These are phyloP conservation scores for Withania somnifera DNA, from an alignment of 305 asterid genomes.

Conservation along the genomic window DNA sequence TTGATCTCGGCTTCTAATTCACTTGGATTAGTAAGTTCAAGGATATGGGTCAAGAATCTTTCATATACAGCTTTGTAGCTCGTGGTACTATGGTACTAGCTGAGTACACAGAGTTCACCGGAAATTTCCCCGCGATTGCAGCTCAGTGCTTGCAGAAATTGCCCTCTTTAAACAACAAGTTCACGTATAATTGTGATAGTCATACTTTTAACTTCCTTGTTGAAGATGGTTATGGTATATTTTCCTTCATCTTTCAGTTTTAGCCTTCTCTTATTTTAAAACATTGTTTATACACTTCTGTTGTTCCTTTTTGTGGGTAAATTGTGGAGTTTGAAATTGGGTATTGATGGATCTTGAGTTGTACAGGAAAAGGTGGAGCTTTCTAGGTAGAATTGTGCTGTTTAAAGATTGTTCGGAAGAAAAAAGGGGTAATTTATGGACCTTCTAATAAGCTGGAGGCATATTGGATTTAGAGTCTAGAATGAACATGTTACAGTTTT, in stretches of 20 bases:
- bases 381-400: neutral
- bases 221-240: slow-evolving; percentile 81
- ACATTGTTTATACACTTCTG: slow-evolving; percentile 3
- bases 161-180: slow-evolving; percentile 75
- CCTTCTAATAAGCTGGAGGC: neutral
- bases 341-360: slow-evolving; percentile 42
- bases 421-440: neutral
- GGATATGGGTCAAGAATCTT: slow-evolving; percentile 51
- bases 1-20: neutral
- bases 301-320: slow-evolving; percentile 3
- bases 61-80: slow-evolving; percentile 90
- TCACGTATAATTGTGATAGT: slow-evolving; percentile 80
- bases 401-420: neutral
- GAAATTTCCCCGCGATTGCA: slow-evolving; percentile 88
- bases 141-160: slow-evolving; percentile 77
- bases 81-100: slow-evolving; percentile 83
- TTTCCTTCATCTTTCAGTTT: neutral
- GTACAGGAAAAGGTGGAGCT: slow-evolving; percentile 12
- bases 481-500: neutral
- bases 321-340: slow-evolving; percentile 18
- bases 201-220: slow-evolving; percentile 79
- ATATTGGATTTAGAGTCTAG: neutral
- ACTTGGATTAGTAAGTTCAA: neutral
- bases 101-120: slow-evolving; percentile 89
- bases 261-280: slow-evolving; percentile 3